phyloP scores from a whole-genome alignment of 2,329 filamentous ascomycete species.

The Xylogone sp. region DNA sequence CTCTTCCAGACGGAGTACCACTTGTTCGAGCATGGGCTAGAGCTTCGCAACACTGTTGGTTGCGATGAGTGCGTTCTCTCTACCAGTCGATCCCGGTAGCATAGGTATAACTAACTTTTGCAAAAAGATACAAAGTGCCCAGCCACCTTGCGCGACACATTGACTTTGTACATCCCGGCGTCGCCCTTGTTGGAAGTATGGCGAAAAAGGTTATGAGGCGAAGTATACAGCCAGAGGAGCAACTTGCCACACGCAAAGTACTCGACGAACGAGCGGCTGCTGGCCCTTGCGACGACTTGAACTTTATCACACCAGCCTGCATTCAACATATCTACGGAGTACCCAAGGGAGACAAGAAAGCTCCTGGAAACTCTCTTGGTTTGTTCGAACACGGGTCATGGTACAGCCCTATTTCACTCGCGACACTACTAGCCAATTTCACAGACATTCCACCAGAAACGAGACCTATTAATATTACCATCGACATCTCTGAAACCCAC shows the following conservation, averaged over 20 bases:
- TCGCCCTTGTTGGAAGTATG: constrained; percentile 32
- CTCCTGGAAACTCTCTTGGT: constrained; percentile 13
- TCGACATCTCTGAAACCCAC: constrained; percentile 12
- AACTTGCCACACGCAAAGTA: too few species aligned
- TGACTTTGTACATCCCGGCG: constrained; percentile 43
- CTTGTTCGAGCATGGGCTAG: constrained; percentile 26
- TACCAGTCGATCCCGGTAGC: too few species aligned
- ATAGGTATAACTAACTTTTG: too few species aligned
- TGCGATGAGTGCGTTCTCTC: constrained; percentile 27
- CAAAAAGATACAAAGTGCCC: constrained; percentile 40
- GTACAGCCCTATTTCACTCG: constrained; percentile 11
- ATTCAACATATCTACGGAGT: constrained; percentile 1
- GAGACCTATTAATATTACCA: constrained; percentile 11
- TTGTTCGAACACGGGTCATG: constrained; percentile 13
- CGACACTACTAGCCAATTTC: constrained; percentile 9
- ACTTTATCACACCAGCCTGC: not conserved
- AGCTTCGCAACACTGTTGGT: constrained; percentile 23
- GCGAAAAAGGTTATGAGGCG: too few species aligned
- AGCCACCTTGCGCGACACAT: constrained; percentile 36
- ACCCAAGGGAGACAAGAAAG: constrained; percentile 3
- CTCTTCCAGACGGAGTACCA: constrained; percentile 31
- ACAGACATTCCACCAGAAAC: constrained; percentile 12
- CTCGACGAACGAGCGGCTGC: too few species aligned
- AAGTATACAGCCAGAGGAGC: too few species aligned
- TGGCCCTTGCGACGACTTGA: too few species aligned